These are phyloP conservation scores for Termitomyces sp. DNA, from an alignment of 768 basidiomycete genomes.

Conservation along the genomic window DNA sequence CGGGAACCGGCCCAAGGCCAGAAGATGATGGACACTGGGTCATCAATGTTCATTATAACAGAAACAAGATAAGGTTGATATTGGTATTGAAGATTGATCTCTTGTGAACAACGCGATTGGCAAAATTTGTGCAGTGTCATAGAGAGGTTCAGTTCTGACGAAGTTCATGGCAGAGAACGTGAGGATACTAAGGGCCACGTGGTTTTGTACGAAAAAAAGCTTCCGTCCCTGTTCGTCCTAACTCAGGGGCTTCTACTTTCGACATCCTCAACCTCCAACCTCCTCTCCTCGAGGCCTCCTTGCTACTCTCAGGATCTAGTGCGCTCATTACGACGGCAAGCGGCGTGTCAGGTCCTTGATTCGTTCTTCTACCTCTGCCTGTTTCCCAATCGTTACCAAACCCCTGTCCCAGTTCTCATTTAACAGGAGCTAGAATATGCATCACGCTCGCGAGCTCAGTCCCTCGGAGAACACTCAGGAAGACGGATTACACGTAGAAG, in stretches of 20 bases:
- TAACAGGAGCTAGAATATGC: conserved; percentile 11
- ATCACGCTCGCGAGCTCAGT: conserved; percentile 19
- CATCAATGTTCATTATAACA: neutral
- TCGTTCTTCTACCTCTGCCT: neutral
- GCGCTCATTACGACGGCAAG: neutral
- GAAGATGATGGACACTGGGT: neutral
- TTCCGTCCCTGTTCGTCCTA: conserved; percentile 16
- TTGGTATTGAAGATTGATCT: too few relatives aligned
- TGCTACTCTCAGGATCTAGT: neutral
- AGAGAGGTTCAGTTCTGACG: neutral
- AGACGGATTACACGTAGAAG: conserved; percentile 5
- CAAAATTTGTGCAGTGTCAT: neutral
- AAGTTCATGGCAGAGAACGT: neutral
- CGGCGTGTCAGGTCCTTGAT: neutral
- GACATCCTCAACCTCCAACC: conserved; percentile 12
- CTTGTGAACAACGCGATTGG: neutral
- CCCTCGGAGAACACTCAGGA: conserved; percentile 13
- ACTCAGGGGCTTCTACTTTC: conserved; percentile 23
- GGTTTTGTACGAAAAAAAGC: conserved; percentile 22
- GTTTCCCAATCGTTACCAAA: neutral
- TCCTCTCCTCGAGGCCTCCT: conserved; percentile 4
- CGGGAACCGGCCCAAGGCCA: neutral
- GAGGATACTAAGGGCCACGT: conserved; percentile 13
- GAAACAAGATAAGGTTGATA: neutral
- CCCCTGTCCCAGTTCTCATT: conserved; percentile 17